Percentiles rank a stretch among this genome's conserved stretches.
These are phyloP conservation scores for Angomonas desouzai DNA, from an alignment of 208 protist genomes.

Conservation along the genomic window DNA sequence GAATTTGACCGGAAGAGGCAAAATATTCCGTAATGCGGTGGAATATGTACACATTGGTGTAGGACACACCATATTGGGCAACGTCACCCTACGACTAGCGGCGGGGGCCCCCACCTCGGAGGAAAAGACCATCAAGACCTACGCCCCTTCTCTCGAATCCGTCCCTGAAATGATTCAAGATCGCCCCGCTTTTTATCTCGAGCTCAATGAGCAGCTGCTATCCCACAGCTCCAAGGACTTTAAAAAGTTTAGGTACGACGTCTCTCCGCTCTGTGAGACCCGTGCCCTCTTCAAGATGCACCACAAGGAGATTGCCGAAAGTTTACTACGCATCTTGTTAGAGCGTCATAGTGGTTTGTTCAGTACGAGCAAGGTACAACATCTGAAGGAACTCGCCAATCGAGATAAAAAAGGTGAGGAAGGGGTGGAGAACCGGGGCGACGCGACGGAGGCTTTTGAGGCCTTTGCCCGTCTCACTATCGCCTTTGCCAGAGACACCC, in stretches of 20 bases:
- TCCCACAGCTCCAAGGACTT: slow-evolving; percentile 82
- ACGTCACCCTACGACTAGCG: slow-evolving; percentile 61
- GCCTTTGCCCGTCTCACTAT: slow-evolving; percentile 78
- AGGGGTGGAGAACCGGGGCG: slow-evolving; percentile 25
- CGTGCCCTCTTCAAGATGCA: slow-evolving; percentile 64
- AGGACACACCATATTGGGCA: slow-evolving; percentile 76
- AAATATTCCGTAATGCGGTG: slow-evolving; percentile 84
- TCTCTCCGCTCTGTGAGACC: slow-evolving; percentile 66
- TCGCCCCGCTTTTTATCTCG: slow-evolving; percentile 63
- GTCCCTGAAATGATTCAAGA: not conserved
- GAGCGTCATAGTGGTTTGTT: slow-evolving; percentile 31
- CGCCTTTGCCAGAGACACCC: slow-evolving; percentile 78
- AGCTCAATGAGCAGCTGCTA: slow-evolving; percentile 82
- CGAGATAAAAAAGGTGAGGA: not conserved
- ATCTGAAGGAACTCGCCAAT: not conserved
- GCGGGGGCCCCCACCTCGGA: slow-evolving; percentile 8
- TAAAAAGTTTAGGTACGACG: slow-evolving; percentile 78
- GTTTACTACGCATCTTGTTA: slow-evolving; percentile 55
- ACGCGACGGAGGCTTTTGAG: slow-evolving; percentile 61
- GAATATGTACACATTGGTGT: slow-evolving; percentile 87
- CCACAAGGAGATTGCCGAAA: slow-evolving; percentile 70
- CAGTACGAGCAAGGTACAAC: slow-evolving; percentile 13
- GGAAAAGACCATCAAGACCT: slow-evolving; percentile 1
- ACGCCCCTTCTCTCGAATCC: not conserved
- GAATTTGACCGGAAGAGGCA: slow-evolving; percentile 56